Evolutionary conservation across 257 asterid species (phyloP), one percentile per base, ranked within the genome.

Genomic region (Penstemon eatonii): DNA sequence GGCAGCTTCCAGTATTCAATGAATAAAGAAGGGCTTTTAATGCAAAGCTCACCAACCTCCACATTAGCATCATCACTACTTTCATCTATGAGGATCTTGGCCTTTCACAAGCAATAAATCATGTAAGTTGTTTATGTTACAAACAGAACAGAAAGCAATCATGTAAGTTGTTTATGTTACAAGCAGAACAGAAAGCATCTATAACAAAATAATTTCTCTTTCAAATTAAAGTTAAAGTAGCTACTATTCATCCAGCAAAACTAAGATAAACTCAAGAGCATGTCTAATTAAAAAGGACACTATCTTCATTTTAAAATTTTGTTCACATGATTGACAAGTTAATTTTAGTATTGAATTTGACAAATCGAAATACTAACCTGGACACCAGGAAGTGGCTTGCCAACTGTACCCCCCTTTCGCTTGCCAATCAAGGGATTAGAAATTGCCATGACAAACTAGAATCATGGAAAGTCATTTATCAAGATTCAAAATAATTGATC

Each of bases 401-500:
- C 99, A 52, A 93, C 97, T 6, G 99, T 93, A 51, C 96, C 97
- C 49, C 97, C 99, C 78, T 90, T 93, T 61, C 99, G 78, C 68
- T 80, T 72, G 60, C 96, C 99, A 18, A 63, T 74, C 43, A 93
- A 72, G 73, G 99, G 99, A 75, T 93, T 93, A 43, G 99, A 93
- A 68, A 93, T 58, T 50, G 89, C 95, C 99, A 93, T 93, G 78
- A 93, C 96, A 84, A 93, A 93, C 99, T 93, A 70, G 15, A 76
- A 44, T 74, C 54, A 62, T 61, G 11, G 55, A 68, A 65, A 68
- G 47, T 56, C 36, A 18, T 56, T 59, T 36, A 49, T 40, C 53
- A 39, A 54, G 25, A 60, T 47, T 40, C 49, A 39, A 54, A 15
- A 60, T 47, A 44, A 8, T 57, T 33, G 8, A 56, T 50, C 51